Evolutionary conservation across 768 basidiomycete species (phyloP), one percentile per base, ranked within the genome.

Genomic region (Collybiopsis luxurians): DNA sequence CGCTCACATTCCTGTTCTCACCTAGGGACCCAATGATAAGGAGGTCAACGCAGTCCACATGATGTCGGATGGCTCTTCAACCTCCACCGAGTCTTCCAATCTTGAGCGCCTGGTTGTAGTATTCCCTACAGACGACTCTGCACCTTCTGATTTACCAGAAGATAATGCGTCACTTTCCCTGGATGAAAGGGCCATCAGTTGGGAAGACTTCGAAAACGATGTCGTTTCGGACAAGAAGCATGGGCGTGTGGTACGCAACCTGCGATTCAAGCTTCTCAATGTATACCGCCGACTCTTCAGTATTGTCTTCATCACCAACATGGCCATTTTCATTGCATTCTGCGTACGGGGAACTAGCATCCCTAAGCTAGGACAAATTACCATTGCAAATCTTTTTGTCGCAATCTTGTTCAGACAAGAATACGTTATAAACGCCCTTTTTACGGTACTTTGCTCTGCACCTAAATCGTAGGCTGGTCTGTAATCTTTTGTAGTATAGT

Each of bases 241-340:
- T 53, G 71, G 76, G 17, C 76, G 73, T 63, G 46, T 61, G 30
- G n/a, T 78, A 49, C 80, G 81, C 46, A 82, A 84, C 63, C 61
- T 85, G 28, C 80, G 83, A 42, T 77, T 83, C 64, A 78, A 78
- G 56, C 66, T 84, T 55, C 80, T 83, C 68, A 75, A 76, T 9
- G 70, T 84, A 12, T 86, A 84, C 64, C 80, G 82, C 47, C 76
- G 83, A 34, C 73, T 86, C 0, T 86, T 86, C 63, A 77, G 79
- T 38, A 62, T 85, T 42, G 79, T 84, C n/a, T 82, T 85, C 68
- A 60, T 81, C 45, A 71, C 73, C 27, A 85, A 86, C 63, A 66
- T 84, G 67, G 75, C 70, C 1, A 73, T 82, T 39, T 77, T 85
- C 66, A 78, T 85, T 56, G 71, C 65, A 26, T 59, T 75, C 36